Conservation (phyloP, 371 early-diverging fungal genomes). For the Haplosporangium sp. region DNA sequence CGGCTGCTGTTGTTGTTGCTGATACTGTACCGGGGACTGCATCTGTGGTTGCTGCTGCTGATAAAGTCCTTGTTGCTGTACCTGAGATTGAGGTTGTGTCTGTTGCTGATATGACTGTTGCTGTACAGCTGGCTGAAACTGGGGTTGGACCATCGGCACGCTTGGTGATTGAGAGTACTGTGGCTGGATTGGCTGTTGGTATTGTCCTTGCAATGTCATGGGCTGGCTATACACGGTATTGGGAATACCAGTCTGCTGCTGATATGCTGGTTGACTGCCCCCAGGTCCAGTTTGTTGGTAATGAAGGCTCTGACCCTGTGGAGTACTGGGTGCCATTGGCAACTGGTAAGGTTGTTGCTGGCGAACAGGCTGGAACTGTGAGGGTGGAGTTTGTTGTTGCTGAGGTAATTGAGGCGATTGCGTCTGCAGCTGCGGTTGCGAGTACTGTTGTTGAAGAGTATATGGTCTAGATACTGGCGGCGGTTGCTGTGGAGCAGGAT, state of each 20-base stretch:
- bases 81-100: constrained; percentile 4
- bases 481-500: constrained; percentile 12
- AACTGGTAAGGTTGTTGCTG: constrained; percentile 43
- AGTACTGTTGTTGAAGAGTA: constrained; percentile 24
- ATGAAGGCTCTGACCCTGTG: constrained; percentile 34
- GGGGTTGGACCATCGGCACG: not conserved
- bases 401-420: constrained; percentile 25
- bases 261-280: constrained; percentile 21
- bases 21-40: constrained; percentile 32
- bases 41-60: constrained; percentile 20
- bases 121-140: constrained; percentile 22
- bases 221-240: constrained; percentile 17
- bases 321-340: constrained; percentile 24
- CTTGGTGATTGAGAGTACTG: not conserved
- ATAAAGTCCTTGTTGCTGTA: constrained; percentile 1
- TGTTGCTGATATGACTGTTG: constrained; percentile 26
- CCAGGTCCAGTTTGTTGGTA: constrained; percentile 10
- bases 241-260: constrained; percentile 24
- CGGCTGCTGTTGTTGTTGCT: constrained; percentile 27
- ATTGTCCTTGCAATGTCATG: constrained; percentile 24
- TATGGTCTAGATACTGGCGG: constrained; percentile 14
- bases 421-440: constrained; percentile 33
- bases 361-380: constrained; percentile 28
- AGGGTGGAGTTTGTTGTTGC: constrained; percentile 10
- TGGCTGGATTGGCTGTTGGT: constrained; percentile 22